These are phyloP conservation scores for Mycothermus thermophilus DNA, from an alignment of 495 filamentous ascomycete genomes.

Conservation along the genomic window DNA sequence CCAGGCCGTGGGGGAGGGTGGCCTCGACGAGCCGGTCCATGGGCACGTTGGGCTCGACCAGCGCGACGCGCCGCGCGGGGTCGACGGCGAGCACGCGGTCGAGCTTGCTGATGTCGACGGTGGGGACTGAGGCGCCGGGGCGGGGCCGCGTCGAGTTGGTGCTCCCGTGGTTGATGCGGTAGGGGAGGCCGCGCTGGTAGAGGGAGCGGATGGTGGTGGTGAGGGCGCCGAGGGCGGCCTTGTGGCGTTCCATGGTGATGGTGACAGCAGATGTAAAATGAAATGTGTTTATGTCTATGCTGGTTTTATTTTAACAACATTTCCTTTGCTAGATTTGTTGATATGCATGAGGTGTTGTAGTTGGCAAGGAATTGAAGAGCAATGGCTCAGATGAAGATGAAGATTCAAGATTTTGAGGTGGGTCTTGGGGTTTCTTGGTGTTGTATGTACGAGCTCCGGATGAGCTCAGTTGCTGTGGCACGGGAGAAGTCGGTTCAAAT, in stretches of 20 bases:
- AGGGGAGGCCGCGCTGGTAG: constrained; percentile 45
- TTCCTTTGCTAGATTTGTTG: too few relatives aligned
- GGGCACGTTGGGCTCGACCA: constrained; percentile 52
- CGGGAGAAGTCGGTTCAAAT: too few relatives aligned
- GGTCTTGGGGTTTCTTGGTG: too few relatives aligned
- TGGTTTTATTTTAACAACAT: not conserved
- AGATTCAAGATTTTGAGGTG: too few relatives aligned
- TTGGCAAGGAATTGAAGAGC: not conserved
- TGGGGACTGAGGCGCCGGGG: constrained; percentile 20
- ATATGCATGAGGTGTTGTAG: not conserved
- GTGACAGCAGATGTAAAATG: too few relatives aligned
- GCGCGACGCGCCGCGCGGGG: constrained; percentile 23
- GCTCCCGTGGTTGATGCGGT: constrained; percentile 63
- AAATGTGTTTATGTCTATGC: not conserved
- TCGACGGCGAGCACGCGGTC: constrained; percentile 42
- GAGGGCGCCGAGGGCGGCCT: constrained; percentile 8
- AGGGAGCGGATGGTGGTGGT: constrained; percentile 38
- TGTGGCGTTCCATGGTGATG: constrained; percentile 14
- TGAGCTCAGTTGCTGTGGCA: too few relatives aligned
- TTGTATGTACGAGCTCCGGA: too few relatives aligned
- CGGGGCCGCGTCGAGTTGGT: constrained; percentile 58
- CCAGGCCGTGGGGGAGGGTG: constrained; percentile 34
- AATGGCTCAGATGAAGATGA: too few relatives aligned
- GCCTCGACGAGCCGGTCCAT: constrained; percentile 46
- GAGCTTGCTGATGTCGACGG: constrained; percentile 42